Base-by-base conservation (phyloP, 2,329 filamentous ascomycete species). In the Calonectria crousiana region DNA sequence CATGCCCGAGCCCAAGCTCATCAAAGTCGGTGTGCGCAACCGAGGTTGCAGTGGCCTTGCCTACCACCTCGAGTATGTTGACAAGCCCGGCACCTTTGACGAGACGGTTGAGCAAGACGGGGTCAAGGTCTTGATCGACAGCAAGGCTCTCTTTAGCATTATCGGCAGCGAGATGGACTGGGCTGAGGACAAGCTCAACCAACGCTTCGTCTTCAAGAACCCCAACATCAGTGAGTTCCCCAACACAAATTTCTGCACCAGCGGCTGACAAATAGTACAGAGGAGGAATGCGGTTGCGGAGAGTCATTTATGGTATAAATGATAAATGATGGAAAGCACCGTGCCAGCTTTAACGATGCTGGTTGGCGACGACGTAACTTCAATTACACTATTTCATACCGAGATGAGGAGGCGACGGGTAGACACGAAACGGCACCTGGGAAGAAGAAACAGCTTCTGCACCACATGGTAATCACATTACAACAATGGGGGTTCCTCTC, bases 151-250 rank as follows among this genome's bases (percentile, higher is more conserved):
- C 65, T 96, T 99, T 84, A 98, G 96, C 85, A 98, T 99, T 69
- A 98, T 99, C 80, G 97, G 97, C 6, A 98, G 94, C 82, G 96
- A 98, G 87, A 99, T 99, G 97, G 97, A 99, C 83, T 99, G 96
- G 96, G 90, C 96, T 14, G 96, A 98, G 86, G 97, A 98, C 81
- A 98, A 98, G 87, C 87, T 99, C 77, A 98, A 94, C 84, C 91
- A 96, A 85, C 90, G 95, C 77, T 99, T 99, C 85, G 93, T 98
- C 66, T 99, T 99, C 87, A 93, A 92, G 83, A 99, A 99, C 84
- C 97, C 97, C 2, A 99, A 99, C 82, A 98, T 98, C 83, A 99
- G 96, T 98, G 88, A 91, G 96, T 93, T 58, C 30, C 67, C 5
- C 18, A 14, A 4, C 11, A 30, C 2, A 10, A 18, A 4, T 2